Evolutionary conservation across 129 eudicot species (phyloP).

Genomic region (Apium graveolens): DNA sequence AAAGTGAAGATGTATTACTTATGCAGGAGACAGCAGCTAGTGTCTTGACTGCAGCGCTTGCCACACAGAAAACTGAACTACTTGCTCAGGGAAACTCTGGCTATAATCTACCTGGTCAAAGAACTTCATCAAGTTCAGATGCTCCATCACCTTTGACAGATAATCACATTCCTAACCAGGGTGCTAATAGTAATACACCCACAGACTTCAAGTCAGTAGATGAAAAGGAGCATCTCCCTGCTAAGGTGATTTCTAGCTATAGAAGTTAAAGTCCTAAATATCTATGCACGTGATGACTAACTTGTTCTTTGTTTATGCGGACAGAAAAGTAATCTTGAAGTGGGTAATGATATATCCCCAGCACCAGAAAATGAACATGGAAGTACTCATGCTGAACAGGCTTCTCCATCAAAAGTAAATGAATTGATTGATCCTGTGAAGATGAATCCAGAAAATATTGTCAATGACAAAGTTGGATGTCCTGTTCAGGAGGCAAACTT

Average conservation of each 20-base stretch:
- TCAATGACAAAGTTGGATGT: constrained; percentile 2
- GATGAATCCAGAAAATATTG: constrained; percentile 12
- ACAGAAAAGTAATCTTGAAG: constrained; percentile 35
- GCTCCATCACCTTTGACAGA: constrained; percentile 18
- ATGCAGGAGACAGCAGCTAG: constrained; percentile 81
- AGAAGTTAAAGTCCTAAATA: not conserved
- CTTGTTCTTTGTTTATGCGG: constrained; percentile 1
- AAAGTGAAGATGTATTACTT: not conserved
- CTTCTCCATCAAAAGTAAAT: constrained; percentile 16
- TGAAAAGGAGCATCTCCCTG: constrained; percentile 18
- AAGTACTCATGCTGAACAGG: constrained; percentile 17
- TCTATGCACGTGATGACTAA: constrained; percentile 4
- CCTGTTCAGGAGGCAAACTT: constrained; percentile 16
- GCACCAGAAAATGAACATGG: constrained; percentile 22
- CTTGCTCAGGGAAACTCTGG: constrained; percentile 24
- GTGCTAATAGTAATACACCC: constrained; percentile 16
- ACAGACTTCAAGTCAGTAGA: constrained; percentile 18
- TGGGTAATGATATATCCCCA: constrained; percentile 21
- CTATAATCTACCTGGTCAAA: constrained; percentile 29
- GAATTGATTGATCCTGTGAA: constrained; percentile 18
- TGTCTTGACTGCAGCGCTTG: constrained; percentile 74
- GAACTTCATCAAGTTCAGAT: constrained; percentile 32
- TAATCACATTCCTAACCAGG: constrained; percentile 17
- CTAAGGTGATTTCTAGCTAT: constrained; percentile 24
- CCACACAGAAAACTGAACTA: constrained; percentile 45